Conservation (phyloP, 192 early-diverging fungal genomes). For the Coemansia sp. region DNA sequence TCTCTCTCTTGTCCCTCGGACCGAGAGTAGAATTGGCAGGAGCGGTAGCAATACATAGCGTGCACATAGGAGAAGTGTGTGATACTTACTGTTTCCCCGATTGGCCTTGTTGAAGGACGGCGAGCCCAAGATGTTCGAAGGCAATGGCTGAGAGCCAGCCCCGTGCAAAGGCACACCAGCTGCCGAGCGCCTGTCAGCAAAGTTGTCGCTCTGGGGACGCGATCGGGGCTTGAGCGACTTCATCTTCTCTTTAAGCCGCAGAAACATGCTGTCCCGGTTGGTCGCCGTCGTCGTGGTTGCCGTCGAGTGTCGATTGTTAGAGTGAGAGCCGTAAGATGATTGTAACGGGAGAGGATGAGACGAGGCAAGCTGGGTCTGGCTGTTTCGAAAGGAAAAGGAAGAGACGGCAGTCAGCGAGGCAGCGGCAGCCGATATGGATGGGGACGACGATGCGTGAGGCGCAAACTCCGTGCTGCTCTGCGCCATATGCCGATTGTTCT, state of each 20-base stretch:
- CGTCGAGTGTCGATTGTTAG: slow-evolving; percentile 32
- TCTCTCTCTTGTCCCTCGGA: not conserved
- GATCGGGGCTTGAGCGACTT: slow-evolving; percentile 44
- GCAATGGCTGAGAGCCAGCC: slow-evolving; percentile 1
- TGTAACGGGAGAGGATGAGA: slow-evolving; percentile 1
- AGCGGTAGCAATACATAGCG: not conserved
- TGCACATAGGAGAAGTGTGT: not conserved
- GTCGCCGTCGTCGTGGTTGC: slow-evolving; percentile 11
- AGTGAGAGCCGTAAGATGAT: slow-evolving; percentile 4
- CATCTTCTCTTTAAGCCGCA: slow-evolving; percentile 52
- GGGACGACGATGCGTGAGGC: slow-evolving; percentile 34
- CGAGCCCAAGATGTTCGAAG: slow-evolving; percentile 3
- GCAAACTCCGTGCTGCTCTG: slow-evolving; percentile 33
- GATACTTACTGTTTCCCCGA: slow-evolving; percentile 38
- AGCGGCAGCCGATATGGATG: slow-evolving; percentile 34
- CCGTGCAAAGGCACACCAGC: not conserved
- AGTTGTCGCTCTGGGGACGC: slow-evolving; percentile 45
- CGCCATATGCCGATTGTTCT: slow-evolving; percentile 24
- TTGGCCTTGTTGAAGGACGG: slow-evolving; percentile 19
- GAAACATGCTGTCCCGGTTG: slow-evolving; percentile 53
- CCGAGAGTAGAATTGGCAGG: not conserved
- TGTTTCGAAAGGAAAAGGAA: slow-evolving; percentile 48
- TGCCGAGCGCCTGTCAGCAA: slow-evolving; percentile 25
- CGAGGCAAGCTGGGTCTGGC: slow-evolving; percentile 9
- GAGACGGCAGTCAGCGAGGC: slow-evolving; percentile 38